These are phyloP conservation scores for Saturnispora zaruensis DNA, from an alignment of 805 yeast genomes.

Conservation along the genomic window DNA sequence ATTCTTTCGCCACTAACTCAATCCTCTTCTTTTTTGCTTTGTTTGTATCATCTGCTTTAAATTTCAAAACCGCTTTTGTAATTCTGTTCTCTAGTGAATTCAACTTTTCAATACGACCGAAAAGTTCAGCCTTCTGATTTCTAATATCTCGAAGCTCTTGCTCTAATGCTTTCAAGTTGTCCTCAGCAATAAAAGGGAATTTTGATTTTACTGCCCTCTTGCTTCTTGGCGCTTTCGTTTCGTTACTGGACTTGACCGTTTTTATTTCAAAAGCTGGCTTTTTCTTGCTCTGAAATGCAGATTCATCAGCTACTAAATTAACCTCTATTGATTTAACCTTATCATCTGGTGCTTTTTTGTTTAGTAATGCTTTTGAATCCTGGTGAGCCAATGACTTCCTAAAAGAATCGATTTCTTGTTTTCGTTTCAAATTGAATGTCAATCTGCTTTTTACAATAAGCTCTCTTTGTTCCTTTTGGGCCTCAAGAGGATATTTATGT, in stretches of 20 bases:
- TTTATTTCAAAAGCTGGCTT: neutral
- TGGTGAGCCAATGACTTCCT: neutral
- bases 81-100: neutral
- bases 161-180: neutral
- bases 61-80: neutral
- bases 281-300: neutral
- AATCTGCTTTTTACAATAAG: neutral
- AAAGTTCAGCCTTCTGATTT: neutral
- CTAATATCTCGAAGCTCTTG: neutral
- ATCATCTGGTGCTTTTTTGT: neutral
- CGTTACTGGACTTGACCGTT: neutral
- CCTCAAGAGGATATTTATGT: neutral
- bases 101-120: neutral
- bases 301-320: neutral
- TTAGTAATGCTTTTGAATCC: neutral
- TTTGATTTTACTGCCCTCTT: neutral
- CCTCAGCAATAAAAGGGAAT: neutral
- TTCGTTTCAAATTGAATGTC: conserved; percentile 1
- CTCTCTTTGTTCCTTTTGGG: neutral
- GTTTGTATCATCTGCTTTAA: neutral
- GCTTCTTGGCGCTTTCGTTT: neutral
- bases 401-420: neutral
- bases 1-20: neutral
- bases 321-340: neutral
- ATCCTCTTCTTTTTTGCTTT: neutral